Base-by-base conservation (phyloP, 306 rosid genomes). In the Quercus bicolor region DNA sequence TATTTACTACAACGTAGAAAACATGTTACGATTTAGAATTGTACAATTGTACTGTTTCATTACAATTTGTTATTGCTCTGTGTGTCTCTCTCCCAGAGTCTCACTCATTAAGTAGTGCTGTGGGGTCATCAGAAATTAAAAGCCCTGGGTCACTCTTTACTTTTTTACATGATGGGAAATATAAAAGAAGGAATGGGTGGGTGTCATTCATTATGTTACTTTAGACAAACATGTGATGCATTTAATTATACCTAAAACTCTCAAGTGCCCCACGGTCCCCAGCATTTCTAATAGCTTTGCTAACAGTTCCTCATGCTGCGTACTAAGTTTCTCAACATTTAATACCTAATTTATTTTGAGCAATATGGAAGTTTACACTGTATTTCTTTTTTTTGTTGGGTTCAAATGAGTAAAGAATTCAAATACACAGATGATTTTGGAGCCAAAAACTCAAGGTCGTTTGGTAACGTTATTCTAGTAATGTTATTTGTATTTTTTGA, bases 141-240 rank as follows among this genome's bases (percentile, higher is more conserved):
- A 68, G 81, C 60, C 19, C n/a, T 21, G 68, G 28, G 68, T 71
- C 70, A 52, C 21, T 64, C 51, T 31, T 68, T 69, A 62, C n/a
- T 71, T 61, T 74, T 68, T 74, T 68, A 56, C 54, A 77, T 77
- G 82, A 81, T 81, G 83, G 74, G 73, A 84, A 81, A 54, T 55
- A 77, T 45, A 77, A 78, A 64, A 61, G 28, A n/a, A 19, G 19
- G 28, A 15, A 37, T 45, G 73, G 82, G 85, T 86, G 81, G 82
- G 85, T 72, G 83, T 51, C 84, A 71, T 69, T 77, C 87, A 79
- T 81, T 76, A 78, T 76, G 57, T 4, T 8, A 52, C 90, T 82
- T 86, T 86, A 73, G 85, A 83, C 85, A 86, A 85, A 81, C 89
- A 73, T 81, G 90, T 77, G 88, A 77, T 51, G 81, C 92, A 84